These are phyloP conservation scores for Claviceps lovelessii DNA, from an alignment of 2,329 filamentous ascomycete species.

Conservation along the genomic window DNA sequence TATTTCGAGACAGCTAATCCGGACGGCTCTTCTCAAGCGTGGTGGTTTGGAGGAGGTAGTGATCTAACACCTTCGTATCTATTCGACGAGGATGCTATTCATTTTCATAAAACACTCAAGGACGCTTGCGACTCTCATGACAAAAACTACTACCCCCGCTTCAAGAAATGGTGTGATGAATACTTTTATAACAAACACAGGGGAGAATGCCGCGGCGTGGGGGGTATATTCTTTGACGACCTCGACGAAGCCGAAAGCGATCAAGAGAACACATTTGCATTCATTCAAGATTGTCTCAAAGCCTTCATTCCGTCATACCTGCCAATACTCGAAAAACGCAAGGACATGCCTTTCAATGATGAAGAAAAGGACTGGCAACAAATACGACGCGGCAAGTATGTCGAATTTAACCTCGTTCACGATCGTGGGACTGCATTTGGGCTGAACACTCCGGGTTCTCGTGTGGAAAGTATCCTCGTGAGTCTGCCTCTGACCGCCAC, in stretches of 20 bases:
- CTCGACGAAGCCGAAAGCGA: constrained; percentile 77
- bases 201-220: constrained; percentile 70
- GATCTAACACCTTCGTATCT: constrained; percentile 89
- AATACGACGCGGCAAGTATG: constrained; percentile 81
- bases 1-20: constrained; percentile 94
- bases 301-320: constrained; percentile 85
- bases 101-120: constrained; percentile 92
- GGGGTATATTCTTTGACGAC: constrained; percentile 98
- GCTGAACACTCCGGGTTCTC: constrained; percentile 76
- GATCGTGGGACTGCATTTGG: constrained; percentile 92
- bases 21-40: constrained; percentile 67
- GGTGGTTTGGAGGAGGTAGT: constrained; percentile 96
- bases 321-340: constrained; percentile 74
- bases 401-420: constrained; percentile 97
- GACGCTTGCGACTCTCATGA: constrained; percentile 87
- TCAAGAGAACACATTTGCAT: constrained; percentile 78
- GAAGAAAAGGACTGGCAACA: constrained; percentile 95
- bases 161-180: constrained; percentile 97
- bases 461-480: constrained; percentile 96
- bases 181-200: constrained; percentile 95
- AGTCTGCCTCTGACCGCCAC: constrained; percentile 82
- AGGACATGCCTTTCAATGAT: constrained; percentile 79
- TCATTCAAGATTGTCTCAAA: constrained; percentile 69
- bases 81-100: constrained; percentile 91
- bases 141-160: constrained; percentile 77